Percentiles rank a stretch among this genome's conserved stretches.
Conservation (phyloP, 2,329 filamentous ascomycete species). For the Curvularia spicifera region DNA sequence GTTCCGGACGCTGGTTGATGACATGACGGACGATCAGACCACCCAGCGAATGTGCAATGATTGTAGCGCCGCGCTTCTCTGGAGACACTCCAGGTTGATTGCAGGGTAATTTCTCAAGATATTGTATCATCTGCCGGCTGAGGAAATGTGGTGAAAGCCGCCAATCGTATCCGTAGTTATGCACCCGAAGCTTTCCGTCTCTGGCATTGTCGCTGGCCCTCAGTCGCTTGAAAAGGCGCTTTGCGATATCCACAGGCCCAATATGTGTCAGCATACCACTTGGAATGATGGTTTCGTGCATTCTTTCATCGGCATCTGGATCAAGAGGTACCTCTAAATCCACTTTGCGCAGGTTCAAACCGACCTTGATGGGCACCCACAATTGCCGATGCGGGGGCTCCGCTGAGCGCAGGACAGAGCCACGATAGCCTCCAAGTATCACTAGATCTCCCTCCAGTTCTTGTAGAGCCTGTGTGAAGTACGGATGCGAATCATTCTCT, state of each 20-base stretch:
- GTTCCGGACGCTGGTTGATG: slow-evolving; percentile 81
- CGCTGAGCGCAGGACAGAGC: slow-evolving; percentile 85
- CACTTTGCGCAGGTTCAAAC: slow-evolving; percentile 87
- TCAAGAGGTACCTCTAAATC: slow-evolving; percentile 86
- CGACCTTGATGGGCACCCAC: slow-evolving; percentile 94
- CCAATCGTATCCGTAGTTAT: slow-evolving; percentile 97
- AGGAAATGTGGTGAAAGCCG: slow-evolving; percentile 80
- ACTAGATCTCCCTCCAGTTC: slow-evolving; percentile 83
- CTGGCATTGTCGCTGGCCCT: slow-evolving; percentile 75
- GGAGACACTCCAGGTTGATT: slow-evolving; percentile 66
- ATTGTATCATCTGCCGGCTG: slow-evolving; percentile 73
- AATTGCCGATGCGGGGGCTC: slow-evolving; percentile 83
- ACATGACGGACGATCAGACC: slow-evolving; percentile 87
- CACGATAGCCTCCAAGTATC: slow-evolving; percentile 86
- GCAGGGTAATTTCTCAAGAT: slow-evolving; percentile 74
- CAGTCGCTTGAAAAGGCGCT: slow-evolving; percentile 78
- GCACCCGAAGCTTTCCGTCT: slow-evolving; percentile 74
- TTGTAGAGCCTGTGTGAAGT: slow-evolving; percentile 65
- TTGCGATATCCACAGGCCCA: slow-evolving; percentile 88
- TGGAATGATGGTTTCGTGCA: slow-evolving; percentile 82
- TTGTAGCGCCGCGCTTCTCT: slow-evolving; percentile 71
- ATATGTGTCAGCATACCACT: slow-evolving; percentile 91
- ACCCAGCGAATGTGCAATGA: slow-evolving; percentile 86
- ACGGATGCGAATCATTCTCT: slow-evolving; percentile 54
- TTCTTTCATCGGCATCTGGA: slow-evolving; percentile 80